phyloP scores from a whole-genome alignment of 2,329 filamentous ascomycete genomes.

The Botrytis hyacinthi region DNA sequence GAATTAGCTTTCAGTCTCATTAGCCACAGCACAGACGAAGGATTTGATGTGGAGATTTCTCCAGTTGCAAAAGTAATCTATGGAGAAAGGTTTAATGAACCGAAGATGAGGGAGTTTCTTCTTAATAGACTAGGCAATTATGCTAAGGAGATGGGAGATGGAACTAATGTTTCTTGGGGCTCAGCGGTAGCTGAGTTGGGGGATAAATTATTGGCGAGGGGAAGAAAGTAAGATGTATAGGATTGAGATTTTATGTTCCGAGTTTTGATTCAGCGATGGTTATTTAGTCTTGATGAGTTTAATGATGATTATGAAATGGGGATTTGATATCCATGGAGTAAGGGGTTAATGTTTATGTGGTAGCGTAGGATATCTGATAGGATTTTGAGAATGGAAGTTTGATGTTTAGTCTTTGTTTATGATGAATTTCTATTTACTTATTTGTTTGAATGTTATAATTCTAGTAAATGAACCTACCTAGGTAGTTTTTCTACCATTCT shows the following conservation, averaged over 20 bases:
- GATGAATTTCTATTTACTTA: neutral
- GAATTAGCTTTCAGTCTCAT: constrained; percentile 58
- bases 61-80: constrained; percentile 65
- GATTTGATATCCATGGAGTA: neutral
- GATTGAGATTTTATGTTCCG: neutral
- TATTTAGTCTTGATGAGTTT: neutral
- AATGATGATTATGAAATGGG: neutral
- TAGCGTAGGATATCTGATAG: neutral
- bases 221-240: constrained; percentile 45
- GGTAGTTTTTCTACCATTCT: neutral
- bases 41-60: constrained; percentile 54
- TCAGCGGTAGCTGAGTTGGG: constrained; percentile 55
- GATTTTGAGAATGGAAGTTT: neutral
- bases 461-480: neutral
- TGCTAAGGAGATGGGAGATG: constrained; percentile 33
- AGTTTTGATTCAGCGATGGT: neutral
- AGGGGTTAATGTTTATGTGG: neutral
- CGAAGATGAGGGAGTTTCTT: constrained; percentile 73
- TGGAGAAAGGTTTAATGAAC: constrained; percentile 73
- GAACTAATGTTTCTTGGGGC: constrained; percentile 50
- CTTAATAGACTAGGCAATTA: constrained; percentile 48
- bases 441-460: neutral
- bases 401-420: neutral
- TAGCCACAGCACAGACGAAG: constrained; percentile 46
- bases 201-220: constrained; percentile 54